These are phyloP conservation scores for Adansonia madagascariensis DNA, from an alignment of 441 rosid species.

Conservation along the genomic window DNA sequence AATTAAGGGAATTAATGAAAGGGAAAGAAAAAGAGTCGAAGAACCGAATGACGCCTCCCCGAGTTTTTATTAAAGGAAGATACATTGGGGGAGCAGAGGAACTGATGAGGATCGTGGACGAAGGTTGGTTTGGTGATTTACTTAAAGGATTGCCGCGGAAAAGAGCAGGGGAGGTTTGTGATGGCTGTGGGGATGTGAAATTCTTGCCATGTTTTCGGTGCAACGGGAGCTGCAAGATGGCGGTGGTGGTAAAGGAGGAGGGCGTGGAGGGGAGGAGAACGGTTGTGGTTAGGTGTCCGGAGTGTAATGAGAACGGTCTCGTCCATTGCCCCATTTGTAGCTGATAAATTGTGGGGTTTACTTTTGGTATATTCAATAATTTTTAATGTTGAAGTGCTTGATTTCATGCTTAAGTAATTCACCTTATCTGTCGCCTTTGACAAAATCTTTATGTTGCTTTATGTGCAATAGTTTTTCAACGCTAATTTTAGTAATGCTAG, in stretches of 20 bases:
- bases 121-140: conserved; percentile 61
- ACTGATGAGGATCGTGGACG: conserved; percentile 64
- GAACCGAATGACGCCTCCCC: conserved; percentile 49
- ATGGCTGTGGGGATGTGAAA: conserved; percentile 77
- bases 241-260: conserved; percentile 31
- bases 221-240: conserved; percentile 78
- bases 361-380: conserved; percentile 10
- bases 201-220: conserved; percentile 80
- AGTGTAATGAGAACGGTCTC: conserved; percentile 86
- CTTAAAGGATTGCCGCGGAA: conserved; percentile 57
- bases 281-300: conserved; percentile 58
- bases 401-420: conserved; percentile 11
- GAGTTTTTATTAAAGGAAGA: conserved; percentile 71
- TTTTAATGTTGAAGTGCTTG: background rate
- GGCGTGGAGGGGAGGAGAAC: conserved; percentile 36
- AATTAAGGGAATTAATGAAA: conserved; percentile 59
- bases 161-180: conserved; percentile 50
- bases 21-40: conserved; percentile 37
- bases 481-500: background rate
- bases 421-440: background rate
- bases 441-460: background rate
- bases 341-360: conserved; percentile 32
- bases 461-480: background rate
- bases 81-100: conserved; percentile 80
- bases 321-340: conserved; percentile 85